Base-by-base conservation (phyloP, 441 rosid species). In the Aleurites moluccanus region DNA sequence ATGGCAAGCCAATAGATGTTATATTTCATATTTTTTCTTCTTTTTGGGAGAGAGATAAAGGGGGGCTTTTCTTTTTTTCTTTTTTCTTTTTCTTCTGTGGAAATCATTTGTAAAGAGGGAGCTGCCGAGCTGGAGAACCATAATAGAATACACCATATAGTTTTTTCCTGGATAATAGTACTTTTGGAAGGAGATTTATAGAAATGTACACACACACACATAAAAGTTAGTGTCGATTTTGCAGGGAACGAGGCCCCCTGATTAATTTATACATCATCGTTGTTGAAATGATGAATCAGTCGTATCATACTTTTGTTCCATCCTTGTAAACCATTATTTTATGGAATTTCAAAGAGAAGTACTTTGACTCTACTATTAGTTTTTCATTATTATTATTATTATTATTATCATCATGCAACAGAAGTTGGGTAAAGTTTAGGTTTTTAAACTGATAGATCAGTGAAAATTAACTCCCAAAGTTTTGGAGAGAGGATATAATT, bases 71-170 rank as follows among this genome's bases (percentile, higher is more conserved):
- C 3, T 27, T 20, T 21, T 63, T 20, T 5, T 42, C 3, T 53
- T 45, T 14, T 3, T 53, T n/a, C n/a, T n/a, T n/a, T n/a, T n/a
- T n/a, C n/a, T 47, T 4, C 14, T 1, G 10, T 35, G 53, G 61
- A 59, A 71, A 66, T 69, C 59, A 60, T 63, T 72, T 80, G 85
- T 84, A 81, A 80, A 83, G 79, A 42, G 65, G 74, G 81, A 75
- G 70, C 62, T 69, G 76, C 59, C 73, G 81, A 75, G 70, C 62
- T 69, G 76, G 75, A 70, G 78, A 73, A 67, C 64, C 68, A 56
- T 63, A 53, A 40, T n/a, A n/a, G n/a, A n/a, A n/a, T 64, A 76
- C 76, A 74, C 72, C 75, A 64, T 59, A 23, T 79, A 77, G 70
- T 66, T 50, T n/a, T 55, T 69, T 40, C 13, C 57, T 53, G 57